Percentiles rank a stretch among this genome's conserved stretches.
phyloP scores from a whole-genome alignment of 345 rosid genomes.

The Melaleuca quinquenervia region DNA sequence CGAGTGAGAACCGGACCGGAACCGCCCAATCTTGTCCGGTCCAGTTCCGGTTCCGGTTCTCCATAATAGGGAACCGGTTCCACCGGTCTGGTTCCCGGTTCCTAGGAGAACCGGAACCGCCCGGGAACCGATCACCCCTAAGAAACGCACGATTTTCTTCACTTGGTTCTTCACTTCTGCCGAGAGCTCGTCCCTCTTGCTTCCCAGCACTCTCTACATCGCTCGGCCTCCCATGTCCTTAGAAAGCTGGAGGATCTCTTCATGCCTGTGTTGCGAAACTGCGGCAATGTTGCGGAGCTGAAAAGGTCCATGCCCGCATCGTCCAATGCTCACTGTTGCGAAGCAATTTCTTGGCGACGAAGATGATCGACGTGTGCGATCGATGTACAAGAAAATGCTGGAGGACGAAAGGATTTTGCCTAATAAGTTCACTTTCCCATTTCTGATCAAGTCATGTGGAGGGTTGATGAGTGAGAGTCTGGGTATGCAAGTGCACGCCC shows the following conservation, averaged over 20 bases:
- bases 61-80: too few species aligned
- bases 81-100: too few species aligned
- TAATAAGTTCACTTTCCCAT: constrained; percentile 46
- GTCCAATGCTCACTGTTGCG: constrained; percentile 28
- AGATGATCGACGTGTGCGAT: constrained; percentile 42
- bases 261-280: constrained; percentile 23
- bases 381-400: constrained; percentile 25
- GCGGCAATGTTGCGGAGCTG: constrained; percentile 17
- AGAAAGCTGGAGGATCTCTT: constrained; percentile 34
- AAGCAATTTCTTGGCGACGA: constrained; percentile 40
- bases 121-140: too few species aligned
- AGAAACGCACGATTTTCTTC: too few species aligned
- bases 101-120: too few species aligned
- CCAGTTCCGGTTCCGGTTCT: too few species aligned
- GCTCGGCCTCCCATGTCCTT: too few species aligned
- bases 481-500: constrained; percentile 36
- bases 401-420: constrained; percentile 11
- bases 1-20: too few species aligned
- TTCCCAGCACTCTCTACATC: too few species aligned
- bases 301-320: constrained; percentile 31
- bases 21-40: too few species aligned
- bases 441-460: constrained; percentile 36
- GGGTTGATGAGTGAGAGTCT: constrained; percentile 15
- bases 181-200: too few species aligned
- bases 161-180: too few species aligned